These are phyloP conservation scores for Naumovozyma baii DNA, from an alignment of 805 yeast species.

Conservation along the genomic window DNA sequence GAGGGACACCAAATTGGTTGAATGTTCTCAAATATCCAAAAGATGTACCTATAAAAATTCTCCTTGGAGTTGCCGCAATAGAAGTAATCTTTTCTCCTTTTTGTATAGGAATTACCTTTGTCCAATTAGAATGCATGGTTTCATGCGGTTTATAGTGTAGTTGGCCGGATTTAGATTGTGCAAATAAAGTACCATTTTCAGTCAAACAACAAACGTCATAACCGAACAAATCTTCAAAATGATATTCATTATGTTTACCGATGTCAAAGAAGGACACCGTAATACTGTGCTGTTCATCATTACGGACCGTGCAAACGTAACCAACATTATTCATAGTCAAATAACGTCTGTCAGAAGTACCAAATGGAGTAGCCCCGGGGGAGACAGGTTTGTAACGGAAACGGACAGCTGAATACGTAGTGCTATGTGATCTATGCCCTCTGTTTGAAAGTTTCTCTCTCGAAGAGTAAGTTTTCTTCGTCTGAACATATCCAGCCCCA, in stretches of 20 bases:
- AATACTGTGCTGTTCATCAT: slow-evolving; percentile 50
- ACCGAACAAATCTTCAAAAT: slow-evolving; percentile 64
- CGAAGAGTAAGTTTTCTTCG: slow-evolving; percentile 1
- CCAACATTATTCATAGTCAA: slow-evolving; percentile 75
- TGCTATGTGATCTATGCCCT: background rate
- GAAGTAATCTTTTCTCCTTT: slow-evolving; percentile 53
- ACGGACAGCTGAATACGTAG: slow-evolving; percentile 2
- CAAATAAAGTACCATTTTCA: slow-evolving; percentile 56
- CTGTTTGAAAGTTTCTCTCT: background rate
- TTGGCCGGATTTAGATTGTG: slow-evolving; percentile 37
- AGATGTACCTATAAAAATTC: slow-evolving; percentile 62
- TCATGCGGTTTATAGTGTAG: slow-evolving; percentile 64
- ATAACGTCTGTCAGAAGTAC: slow-evolving; percentile 54
- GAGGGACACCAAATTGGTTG: slow-evolving; percentile 64
- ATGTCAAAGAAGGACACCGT: slow-evolving; percentile 83
- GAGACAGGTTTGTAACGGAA: slow-evolving; percentile 55
- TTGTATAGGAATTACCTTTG: slow-evolving; percentile 43
- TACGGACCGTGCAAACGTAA: slow-evolving; percentile 68
- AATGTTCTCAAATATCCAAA: slow-evolving; percentile 65
- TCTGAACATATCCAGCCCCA: slow-evolving; percentile 37
- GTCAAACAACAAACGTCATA: slow-evolving; percentile 72
- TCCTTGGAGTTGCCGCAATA: slow-evolving; percentile 53
- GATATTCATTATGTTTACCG: slow-evolving; percentile 65
- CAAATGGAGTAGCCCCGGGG: slow-evolving; percentile 85
- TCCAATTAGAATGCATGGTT: slow-evolving; percentile 61